phyloP scores from a whole-genome alignment of 1,284 basidiomycete species.

The Naganishia sp. region DNA sequence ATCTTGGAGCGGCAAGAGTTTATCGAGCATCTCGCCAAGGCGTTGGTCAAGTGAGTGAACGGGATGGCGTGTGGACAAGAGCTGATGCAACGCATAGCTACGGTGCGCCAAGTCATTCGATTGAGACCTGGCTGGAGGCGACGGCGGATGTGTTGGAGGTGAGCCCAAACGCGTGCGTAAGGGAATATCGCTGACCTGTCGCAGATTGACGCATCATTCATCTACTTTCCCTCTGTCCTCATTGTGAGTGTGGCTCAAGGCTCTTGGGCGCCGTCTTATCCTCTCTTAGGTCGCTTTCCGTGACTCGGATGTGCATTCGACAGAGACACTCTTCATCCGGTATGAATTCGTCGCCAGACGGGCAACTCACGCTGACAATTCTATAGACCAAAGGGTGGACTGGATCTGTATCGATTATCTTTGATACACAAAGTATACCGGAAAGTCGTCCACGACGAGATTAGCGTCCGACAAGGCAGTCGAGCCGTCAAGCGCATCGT shows the following conservation, averaged over 20 bases:
- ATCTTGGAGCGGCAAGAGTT: conserved; percentile 43
- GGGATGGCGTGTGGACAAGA: background rate
- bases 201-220: conserved; percentile 41
- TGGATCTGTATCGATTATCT: conserved; percentile 42
- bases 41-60: conserved; percentile 41
- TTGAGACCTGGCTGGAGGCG: conserved; percentile 42
- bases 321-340: conserved; percentile 40
- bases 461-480: conserved; percentile 40
- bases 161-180: background rate
- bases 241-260: conserved; percentile 37
- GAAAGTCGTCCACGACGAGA: conserved; percentile 42
- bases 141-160: conserved; percentile 41
- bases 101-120: conserved; percentile 42
- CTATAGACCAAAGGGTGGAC: conserved; percentile 37
- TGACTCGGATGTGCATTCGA: conserved; percentile 42
- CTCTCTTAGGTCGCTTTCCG: conserved; percentile 34
- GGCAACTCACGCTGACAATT: background rate
- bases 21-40: conserved; percentile 43
- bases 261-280: background rate
- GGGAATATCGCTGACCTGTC: conserved; percentile 30
- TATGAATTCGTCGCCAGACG: background rate
- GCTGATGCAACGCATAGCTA: conserved; percentile 34
- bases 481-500: conserved; percentile 39
- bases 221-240: conserved; percentile 42
- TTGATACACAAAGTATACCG: conserved; percentile 43